Conservation (phyloP, 169 alveolate genomes). For the Plasmodium billcollinsi region DNA sequence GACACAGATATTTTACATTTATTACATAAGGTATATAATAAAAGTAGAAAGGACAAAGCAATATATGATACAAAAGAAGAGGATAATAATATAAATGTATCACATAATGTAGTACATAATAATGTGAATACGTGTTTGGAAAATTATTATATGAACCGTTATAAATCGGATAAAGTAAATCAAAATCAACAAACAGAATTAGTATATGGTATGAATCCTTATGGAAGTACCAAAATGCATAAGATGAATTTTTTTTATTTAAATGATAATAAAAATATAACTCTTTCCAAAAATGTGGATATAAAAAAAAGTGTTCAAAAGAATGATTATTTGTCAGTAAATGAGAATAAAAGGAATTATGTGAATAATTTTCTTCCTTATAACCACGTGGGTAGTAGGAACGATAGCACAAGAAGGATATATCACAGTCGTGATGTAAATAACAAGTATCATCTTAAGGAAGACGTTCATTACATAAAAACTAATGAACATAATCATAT, state of each 20-base stretch:
- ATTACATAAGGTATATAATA: not conserved
- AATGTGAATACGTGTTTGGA: slow-evolving; percentile 12
- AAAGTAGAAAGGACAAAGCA: not conserved
- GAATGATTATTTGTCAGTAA: not conserved
- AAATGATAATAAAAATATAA: slow-evolving; percentile 5
- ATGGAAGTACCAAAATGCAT: slow-evolving; percentile 51
- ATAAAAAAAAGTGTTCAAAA: slow-evolving; percentile 1
- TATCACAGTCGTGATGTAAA: too few relatives aligned
- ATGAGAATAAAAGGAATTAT: not conserved
- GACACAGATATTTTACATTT: too few relatives aligned
- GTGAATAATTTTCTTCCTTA: slow-evolving; percentile 17
- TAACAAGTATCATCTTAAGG: not conserved
- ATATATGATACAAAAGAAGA: not conserved
- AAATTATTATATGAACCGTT: slow-evolving; percentile 14
- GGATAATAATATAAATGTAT: not conserved
- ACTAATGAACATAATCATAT: slow-evolving; percentile 5
- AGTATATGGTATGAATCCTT: not conserved
- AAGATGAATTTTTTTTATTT: slow-evolving; percentile 43
- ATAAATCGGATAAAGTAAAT: not conserved
- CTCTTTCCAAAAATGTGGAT: not conserved
- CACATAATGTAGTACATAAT: not conserved
- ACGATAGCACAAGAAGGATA: too few relatives aligned
- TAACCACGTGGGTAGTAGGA: not conserved
- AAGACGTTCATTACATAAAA: not conserved
- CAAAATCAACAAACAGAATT: not conserved